Evolutionary conservation across 2,329 filamentous ascomycete genomes (phyloP).

Genomic region (Fusarium transvaalense): DNA sequence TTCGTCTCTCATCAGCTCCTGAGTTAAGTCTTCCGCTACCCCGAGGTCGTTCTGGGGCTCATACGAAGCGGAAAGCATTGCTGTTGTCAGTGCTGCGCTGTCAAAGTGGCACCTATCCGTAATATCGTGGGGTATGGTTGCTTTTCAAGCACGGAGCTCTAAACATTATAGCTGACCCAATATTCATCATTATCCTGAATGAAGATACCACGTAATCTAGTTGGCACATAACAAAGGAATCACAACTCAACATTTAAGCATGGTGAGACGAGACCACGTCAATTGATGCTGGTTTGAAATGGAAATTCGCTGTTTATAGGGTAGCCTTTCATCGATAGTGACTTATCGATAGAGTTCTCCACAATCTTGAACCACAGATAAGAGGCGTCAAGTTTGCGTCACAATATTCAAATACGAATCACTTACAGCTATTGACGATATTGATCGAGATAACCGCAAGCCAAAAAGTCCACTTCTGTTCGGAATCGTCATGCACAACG

Average conservation of each 20-base stretch:
- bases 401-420: too few relatives aligned
- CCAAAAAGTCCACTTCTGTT: background rate
- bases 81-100: background rate
- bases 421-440: background rate
- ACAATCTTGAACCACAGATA: background rate
- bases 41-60: too few relatives aligned
- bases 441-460: background rate
- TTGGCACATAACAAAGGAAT: background rate
- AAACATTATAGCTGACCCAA: background rate
- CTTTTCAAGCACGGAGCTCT: background rate
- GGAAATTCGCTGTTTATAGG: background rate
- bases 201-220: background rate
- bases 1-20: too few relatives aligned
- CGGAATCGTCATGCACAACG: background rate
- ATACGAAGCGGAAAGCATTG: background rate
- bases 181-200: background rate
- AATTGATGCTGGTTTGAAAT: too few relatives aligned
- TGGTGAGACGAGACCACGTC: rapidly evolving
- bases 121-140: background rate
- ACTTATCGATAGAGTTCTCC: background rate
- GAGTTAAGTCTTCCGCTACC: too few relatives aligned
- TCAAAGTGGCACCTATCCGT: background rate
- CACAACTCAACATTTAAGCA: rapidly evolving
- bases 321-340: background rate
- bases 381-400: background rate